Conservation (phyloP, 2,329 filamentous ascomycete genomes). For the Pestalotiopsis sp. region DNA sequence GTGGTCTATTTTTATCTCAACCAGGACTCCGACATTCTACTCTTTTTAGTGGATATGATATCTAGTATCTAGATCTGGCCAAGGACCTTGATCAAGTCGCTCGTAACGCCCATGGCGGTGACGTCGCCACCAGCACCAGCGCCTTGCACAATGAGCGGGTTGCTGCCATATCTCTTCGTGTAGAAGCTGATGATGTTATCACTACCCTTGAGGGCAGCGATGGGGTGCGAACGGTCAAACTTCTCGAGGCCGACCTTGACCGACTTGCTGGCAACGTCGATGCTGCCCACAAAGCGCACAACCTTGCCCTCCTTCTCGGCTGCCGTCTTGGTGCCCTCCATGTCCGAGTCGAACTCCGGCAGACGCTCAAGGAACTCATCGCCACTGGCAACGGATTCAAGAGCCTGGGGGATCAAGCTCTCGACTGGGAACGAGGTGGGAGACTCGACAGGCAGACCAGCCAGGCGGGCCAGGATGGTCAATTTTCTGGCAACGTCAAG, state of each 20-base stretch:
- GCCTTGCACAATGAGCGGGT: conserved; percentile 92
- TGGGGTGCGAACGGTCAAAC: conserved; percentile 85
- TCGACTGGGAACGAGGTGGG: conserved; percentile 92
- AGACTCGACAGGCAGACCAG: conserved; percentile 78
- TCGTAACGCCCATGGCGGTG: conserved; percentile 97
- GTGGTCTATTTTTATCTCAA: conserved; percentile 1
- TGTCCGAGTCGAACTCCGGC: conserved; percentile 81
- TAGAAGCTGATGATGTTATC: conserved; percentile 99
- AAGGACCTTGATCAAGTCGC: conserved; percentile 87
- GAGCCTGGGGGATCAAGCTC: conserved; percentile 85
- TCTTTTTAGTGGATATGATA: conserved; percentile 7
- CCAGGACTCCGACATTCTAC: conserved; percentile 7
- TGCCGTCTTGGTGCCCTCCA: conserved; percentile 85
- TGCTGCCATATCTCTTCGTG: conserved; percentile 89
- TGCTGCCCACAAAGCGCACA: conserved; percentile 89
- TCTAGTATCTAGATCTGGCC: conserved; percentile 60
- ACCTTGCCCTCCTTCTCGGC: conserved; percentile 89
- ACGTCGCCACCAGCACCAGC: conserved; percentile 93
- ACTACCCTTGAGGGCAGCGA: conserved; percentile 92
- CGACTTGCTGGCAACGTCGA: conserved; percentile 78
- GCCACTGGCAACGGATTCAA: conserved; percentile 76
- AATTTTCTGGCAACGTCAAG: conserved; percentile 93
- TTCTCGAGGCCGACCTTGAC: conserved; percentile 93
- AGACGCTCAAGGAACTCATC: conserved; percentile 85
- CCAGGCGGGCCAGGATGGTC: conserved; percentile 88